phyloP scores from a whole-genome alignment of 1,139 yeast species.

The Yamadazyma atlantica region DNA sequence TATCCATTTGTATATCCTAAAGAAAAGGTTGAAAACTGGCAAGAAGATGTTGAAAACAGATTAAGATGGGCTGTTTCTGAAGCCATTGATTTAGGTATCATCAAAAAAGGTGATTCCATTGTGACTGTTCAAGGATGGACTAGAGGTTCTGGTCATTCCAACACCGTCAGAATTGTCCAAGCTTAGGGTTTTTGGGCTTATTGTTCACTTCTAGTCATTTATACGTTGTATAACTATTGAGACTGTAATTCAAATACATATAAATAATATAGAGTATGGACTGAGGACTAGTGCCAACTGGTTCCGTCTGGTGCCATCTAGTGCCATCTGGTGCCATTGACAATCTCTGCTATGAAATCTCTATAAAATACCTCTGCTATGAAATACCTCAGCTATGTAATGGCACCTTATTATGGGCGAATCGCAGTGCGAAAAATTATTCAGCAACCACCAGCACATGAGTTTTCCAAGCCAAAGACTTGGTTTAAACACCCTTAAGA shows the following conservation, averaged over 20 bases:
- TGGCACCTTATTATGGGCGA: too few species aligned
- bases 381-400: too few species aligned
- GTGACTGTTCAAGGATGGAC: conserved; percentile 99
- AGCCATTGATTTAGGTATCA: conserved; percentile 84
- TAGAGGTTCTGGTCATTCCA: conserved; percentile 98
- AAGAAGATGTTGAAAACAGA: conserved; percentile 93
- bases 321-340: too few species aligned
- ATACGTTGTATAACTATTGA: not conserved
- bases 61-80: conserved; percentile 91
- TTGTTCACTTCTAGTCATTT: conserved; percentile 2
- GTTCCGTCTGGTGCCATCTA: too few species aligned
- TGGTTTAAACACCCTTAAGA: not conserved
- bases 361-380: too few species aligned
- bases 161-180: conserved; percentile 82
- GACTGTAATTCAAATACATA: not conserved
- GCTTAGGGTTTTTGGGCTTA: conserved; percentile 27
- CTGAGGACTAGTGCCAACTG: too few species aligned
- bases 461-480: not conserved
- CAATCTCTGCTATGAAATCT: too few species aligned
- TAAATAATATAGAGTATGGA: not conserved
- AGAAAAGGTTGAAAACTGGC: conserved; percentile 81
- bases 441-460: not conserved
- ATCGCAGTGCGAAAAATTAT: too few species aligned
- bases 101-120: conserved; percentile 83
- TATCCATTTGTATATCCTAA: conserved; percentile 87